phyloP scores from a whole-genome alignment of 2,329 filamentous ascomycete species.

The Pseudocercospora pini-densiflorae region DNA sequence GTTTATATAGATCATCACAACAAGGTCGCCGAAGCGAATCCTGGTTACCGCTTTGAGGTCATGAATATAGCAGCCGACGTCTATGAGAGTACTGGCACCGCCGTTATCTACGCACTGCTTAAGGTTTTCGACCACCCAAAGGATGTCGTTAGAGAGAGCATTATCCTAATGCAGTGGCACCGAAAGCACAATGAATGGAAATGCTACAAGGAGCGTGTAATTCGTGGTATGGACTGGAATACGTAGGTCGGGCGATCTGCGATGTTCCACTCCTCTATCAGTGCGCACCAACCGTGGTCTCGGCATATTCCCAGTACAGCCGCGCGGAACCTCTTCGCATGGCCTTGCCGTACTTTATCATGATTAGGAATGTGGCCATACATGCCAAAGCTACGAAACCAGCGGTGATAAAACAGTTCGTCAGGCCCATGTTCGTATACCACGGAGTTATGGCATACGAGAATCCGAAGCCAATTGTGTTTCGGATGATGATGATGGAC shows the following conservation, averaged over 20 bases:
- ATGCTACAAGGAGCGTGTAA: slow-evolving; percentile 21
- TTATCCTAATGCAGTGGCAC: slow-evolving; percentile 21
- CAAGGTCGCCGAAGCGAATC: slow-evolving; percentile 12
- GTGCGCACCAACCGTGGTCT: slow-evolving; percentile 15
- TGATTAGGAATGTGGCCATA: slow-evolving; percentile 28
- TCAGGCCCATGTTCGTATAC: slow-evolving; percentile 46
- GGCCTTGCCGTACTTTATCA: slow-evolving; percentile 30
- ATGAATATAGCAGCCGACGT: slow-evolving; percentile 19
- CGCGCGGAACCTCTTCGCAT: slow-evolving; percentile 22
- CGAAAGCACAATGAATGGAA: slow-evolving; percentile 15
- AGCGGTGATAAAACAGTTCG: slow-evolving; percentile 44
- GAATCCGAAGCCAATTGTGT: slow-evolving; percentile 54
- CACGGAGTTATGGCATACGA: slow-evolving; percentile 55
- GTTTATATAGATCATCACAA: slow-evolving; percentile 17
- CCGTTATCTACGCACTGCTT: slow-evolving; percentile 17
- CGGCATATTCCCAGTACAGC: slow-evolving; percentile 25
- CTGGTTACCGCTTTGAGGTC: slow-evolving; percentile 21
- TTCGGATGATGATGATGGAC: slow-evolving; percentile 53
- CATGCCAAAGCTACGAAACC: slow-evolving; percentile 23
- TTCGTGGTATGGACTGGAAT: slow-evolving; percentile 23
- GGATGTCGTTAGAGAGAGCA: slow-evolving; percentile 22
- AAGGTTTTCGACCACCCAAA: slow-evolving; percentile 20
- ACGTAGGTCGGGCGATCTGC: background rate
- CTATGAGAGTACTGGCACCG: slow-evolving; percentile 20
- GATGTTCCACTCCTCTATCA: background rate